phyloP scores from a whole-genome alignment of 805 yeast species.

The Schwanniomyces pseudopolymorphus region DNA sequence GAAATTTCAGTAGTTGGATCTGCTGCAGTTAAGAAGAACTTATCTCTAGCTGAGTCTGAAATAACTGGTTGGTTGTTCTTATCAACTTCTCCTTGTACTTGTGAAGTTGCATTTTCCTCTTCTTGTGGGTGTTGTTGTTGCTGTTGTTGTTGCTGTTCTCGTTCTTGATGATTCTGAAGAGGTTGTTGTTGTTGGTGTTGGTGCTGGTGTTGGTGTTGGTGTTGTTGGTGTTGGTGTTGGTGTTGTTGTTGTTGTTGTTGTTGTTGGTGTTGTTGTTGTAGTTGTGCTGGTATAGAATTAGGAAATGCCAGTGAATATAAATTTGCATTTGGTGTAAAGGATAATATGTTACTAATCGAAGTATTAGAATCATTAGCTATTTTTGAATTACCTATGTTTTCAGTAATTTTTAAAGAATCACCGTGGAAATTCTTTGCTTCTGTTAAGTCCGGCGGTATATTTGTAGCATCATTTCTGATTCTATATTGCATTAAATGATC shows the following conservation, averaged over 20 bases:
- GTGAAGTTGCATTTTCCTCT: slow-evolving; percentile 5
- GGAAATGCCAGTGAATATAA: slow-evolving; percentile 15
- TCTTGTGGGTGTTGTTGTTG: slow-evolving; percentile 1
- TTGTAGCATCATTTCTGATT: slow-evolving; percentile 4
- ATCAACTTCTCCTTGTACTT: not conserved
- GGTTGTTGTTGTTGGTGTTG: slow-evolving; percentile 8
- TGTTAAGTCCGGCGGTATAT: not conserved
- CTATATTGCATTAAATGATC: slow-evolving; percentile 25
- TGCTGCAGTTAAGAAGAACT: slow-evolving; percentile 93
- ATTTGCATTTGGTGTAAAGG: slow-evolving; percentile 30
- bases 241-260: slow-evolving; percentile 9
- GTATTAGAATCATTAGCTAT: not conserved
- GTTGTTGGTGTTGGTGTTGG: not conserved
- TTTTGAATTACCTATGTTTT: slow-evolving; percentile 1
- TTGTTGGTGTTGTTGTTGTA: slow-evolving; percentile 5
- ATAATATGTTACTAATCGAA: slow-evolving; percentile 18
- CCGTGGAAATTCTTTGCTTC: slow-evolving; percentile 2
- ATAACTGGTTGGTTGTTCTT: slow-evolving; percentile 36
- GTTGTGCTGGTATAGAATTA: slow-evolving; percentile 6
- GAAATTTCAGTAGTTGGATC: slow-evolving; percentile 94
- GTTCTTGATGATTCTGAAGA: too few species aligned
- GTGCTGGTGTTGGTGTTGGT: slow-evolving; percentile 4
- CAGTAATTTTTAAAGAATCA: slow-evolving; percentile 1
- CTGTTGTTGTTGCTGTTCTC: slow-evolving; percentile 9
- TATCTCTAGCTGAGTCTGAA: slow-evolving; percentile 83